Evolutionary conservation across 306 rosid genomes (phyloP).

Genomic region (Senna siamea): DNA sequence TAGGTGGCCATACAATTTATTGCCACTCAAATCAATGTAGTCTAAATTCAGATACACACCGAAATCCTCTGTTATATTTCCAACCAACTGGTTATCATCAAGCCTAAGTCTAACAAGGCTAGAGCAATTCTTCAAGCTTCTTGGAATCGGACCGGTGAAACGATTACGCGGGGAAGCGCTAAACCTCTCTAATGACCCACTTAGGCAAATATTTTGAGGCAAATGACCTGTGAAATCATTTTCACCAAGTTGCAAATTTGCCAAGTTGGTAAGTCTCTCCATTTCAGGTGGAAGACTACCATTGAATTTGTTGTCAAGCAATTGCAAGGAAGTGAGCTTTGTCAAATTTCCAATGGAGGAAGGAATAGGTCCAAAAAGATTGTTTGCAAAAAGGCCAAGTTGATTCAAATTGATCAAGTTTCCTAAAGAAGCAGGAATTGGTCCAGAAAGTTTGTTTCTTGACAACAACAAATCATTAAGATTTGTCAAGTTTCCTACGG

Average conservation of each 20-base stretch:
- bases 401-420: background rate
- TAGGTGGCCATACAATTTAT: conserved; percentile 34
- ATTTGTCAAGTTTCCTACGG: background rate
- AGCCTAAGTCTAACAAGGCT: conserved; percentile 40
- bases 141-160: background rate
- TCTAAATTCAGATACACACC: conserved; percentile 43
- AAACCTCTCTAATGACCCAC: background rate
- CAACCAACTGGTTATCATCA: conserved; percentile 36
- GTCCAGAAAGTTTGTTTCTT: background rate
- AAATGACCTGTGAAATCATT: background rate
- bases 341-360: background rate
- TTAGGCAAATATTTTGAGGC: background rate
- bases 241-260: background rate
- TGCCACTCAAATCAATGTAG: conserved; percentile 38
- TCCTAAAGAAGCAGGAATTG: background rate
- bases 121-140: background rate
- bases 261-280: background rate
- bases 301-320: background rate
- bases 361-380: background rate
- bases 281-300: background rate
- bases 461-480: background rate
- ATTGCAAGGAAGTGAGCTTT: background rate
- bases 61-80: conserved; percentile 47
- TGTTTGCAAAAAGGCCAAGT: background rate
- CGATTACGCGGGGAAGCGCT: background rate